phyloP scores from a whole-genome alignment of 2,329 filamentous ascomycete species.

The Aspergillus fijiensis region DNA sequence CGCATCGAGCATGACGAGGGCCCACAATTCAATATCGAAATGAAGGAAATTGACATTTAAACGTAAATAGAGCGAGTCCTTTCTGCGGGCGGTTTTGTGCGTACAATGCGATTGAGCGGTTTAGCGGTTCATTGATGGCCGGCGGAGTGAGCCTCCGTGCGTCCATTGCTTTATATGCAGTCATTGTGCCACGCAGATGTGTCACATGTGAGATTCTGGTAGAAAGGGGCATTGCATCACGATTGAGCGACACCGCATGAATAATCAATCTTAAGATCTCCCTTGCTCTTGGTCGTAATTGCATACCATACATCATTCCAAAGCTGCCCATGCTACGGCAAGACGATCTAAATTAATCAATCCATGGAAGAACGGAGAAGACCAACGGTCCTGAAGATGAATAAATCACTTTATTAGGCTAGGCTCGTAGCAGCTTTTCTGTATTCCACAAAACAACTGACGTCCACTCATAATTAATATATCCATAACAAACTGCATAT shows the following conservation, averaged over 20 bases:
- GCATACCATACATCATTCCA: no score
- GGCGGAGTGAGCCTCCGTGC: no score
- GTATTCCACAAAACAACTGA: constrained; percentile 13
- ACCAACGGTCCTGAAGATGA: constrained; percentile 6
- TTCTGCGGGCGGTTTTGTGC: background rate
- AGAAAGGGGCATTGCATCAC: no score
- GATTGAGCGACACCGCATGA: no score
- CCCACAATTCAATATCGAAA: constrained; percentile 27
- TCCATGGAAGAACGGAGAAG: background rate
- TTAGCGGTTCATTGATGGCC: background rate
- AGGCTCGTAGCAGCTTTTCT: constrained; percentile 17
- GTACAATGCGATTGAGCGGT: background rate
- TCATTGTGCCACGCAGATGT: no score
- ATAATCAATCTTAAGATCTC: no score
- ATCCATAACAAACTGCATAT: constrained; percentile 19
- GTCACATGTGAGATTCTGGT: no score
- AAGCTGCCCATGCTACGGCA: background rate
- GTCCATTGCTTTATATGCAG: no score
- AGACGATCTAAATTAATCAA: background rate
- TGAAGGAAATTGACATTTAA: constrained; percentile 8
- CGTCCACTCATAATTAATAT: constrained; percentile 14
- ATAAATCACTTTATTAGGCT: constrained; percentile 7
- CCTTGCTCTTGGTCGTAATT: no score
- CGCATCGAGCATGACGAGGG: constrained; percentile 38
- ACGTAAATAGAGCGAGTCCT: background rate